Percentiles rank a stretch among this genome's conserved stretches.
Evolutionary conservation across 1,139 yeast genomes (phyloP).

Genomic region (Suhomyces choctaworum): DNA sequence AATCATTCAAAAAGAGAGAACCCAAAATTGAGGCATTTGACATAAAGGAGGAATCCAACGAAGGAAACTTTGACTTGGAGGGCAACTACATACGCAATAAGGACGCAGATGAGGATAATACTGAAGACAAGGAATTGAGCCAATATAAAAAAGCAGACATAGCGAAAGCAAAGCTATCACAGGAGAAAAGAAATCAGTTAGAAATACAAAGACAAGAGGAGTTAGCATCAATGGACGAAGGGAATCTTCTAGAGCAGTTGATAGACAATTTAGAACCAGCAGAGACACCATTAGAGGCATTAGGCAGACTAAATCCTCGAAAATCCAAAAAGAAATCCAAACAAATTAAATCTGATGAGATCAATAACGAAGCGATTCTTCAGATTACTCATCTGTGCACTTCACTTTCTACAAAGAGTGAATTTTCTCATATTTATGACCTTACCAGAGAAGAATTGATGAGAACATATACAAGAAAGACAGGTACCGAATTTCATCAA

Average conservation of each 20-base stretch:
- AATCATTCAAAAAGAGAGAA: constrained; percentile 8
- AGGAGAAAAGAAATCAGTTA: constrained; percentile 26
- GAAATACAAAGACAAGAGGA: constrained; percentile 8
- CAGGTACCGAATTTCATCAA: constrained; percentile 42
- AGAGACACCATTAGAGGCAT: constrained; percentile 65
- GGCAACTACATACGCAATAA: constrained; percentile 58
- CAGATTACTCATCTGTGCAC: constrained; percentile 55
- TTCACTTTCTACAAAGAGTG: constrained; percentile 39
- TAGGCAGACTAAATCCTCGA: constrained; percentile 44
- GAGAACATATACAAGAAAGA: constrained; percentile 49
- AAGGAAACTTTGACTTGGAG: constrained; percentile 61
- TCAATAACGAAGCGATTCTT: constrained; percentile 31
- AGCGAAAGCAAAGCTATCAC: constrained; percentile 45
- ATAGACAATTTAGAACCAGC: constrained; percentile 53
- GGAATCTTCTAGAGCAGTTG: constrained; percentile 32
- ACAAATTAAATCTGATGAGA: constrained; percentile 6
- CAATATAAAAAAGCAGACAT: constrained; percentile 50
- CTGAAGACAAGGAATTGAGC: constrained; percentile 49
- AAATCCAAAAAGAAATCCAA: constrained; percentile 21
- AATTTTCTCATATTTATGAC: constrained; percentile 51
- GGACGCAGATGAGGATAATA: constrained; percentile 29
- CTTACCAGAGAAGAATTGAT: constrained; percentile 58
- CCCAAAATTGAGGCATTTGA: constrained; percentile 55
- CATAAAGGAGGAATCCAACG: constrained; percentile 55
- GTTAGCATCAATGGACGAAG: constrained; percentile 18